Base-by-base conservation (phyloP, 2,329 filamentous ascomycete genomes). In the Cladophialophora bantiana region DNA sequence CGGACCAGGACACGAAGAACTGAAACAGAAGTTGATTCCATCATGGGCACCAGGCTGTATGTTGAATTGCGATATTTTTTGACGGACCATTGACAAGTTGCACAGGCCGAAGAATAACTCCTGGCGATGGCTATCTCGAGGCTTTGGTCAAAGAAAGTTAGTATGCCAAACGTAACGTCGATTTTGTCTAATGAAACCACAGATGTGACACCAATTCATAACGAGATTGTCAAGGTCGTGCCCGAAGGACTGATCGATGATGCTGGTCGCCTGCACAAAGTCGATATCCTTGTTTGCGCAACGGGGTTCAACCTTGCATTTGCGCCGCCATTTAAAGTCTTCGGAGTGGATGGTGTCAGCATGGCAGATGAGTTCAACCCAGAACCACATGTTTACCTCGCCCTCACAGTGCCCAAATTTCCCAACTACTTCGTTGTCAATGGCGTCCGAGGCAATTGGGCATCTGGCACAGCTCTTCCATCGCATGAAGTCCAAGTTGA, bases 111-210 rank as follows among this genome's bases (percentile, higher is more conserved):
- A 77, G 83, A 1, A 70, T 83, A 18, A 84, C 83, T 0, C 84
- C 84, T 1, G 83, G 83, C 0, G 80, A 81, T n/a, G 83, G 83
- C 0, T 85, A 83, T 71, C 79, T 86, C 10, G 81, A 85, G 71
- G 81, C 83, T 1, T 71, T 83, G 2, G 74, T 75, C 4, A 61
- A 81, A 45, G 73, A 75, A 38, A 76, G 62, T 65, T 4, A 65
- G 62, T 54, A 26, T 18, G 7, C 56, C 15, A 58, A 45, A 35
- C 32, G 10, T 64, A 2, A 7, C 53, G 6, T 31, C 7, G 61
- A 58, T 31, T 4, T 13, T 34, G 10, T 18, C 53, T 64, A 20
- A 58, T 31, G 18, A 10, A 18, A 4, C 10, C 13, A 15, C 38
- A 65, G 62, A 68, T 13, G 68, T 70, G n/a, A 56, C 52, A 53